Evolutionary conservation across 768 basidiomycete species (phyloP).

Genomic region (Phaeotremella fagi): DNA sequence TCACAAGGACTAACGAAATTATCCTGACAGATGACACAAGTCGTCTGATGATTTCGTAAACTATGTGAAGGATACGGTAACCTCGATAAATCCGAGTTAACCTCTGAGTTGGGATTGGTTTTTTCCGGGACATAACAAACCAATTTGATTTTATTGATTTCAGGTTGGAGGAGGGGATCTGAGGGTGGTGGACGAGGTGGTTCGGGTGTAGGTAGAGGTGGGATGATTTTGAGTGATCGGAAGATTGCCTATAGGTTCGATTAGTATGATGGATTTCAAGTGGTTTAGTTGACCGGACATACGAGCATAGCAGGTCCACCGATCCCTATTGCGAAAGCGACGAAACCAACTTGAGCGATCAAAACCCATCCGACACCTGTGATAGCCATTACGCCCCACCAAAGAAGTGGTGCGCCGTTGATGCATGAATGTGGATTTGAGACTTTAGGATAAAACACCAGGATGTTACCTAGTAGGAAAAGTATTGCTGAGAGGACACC

Average conservation of each 20-base stretch:
- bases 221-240: constrained; percentile 15
- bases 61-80: constrained; percentile 20
- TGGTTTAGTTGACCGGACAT: neutral
- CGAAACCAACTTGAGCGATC: constrained; percentile 28
- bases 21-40: constrained; percentile 39
- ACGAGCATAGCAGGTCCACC: constrained; percentile 27
- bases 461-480: constrained; percentile 34
- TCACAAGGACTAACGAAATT: constrained; percentile 14
- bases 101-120: neutral
- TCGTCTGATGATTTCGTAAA: constrained; percentile 15
- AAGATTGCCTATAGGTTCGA: constrained; percentile 17
- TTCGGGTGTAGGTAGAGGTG: constrained; percentile 17
- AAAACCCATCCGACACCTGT: constrained; percentile 40
- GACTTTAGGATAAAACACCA: constrained; percentile 29
- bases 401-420: constrained; percentile 30
- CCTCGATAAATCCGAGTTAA: neutral
- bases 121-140: constrained; percentile 23
- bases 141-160: constrained; percentile 17
- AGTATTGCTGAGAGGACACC: constrained; percentile 25
- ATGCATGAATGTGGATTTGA: constrained; percentile 18
- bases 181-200: constrained; percentile 20
- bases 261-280: neutral
- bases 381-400: constrained; percentile 42
- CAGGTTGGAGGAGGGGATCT: constrained; percentile 12
- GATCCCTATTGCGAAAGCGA: constrained; percentile 27